A percentile compares a stretch with the other conserved stretches of the same genome.
These are phyloP conservation scores for Trichoderma koningii DNA, from an alignment of 2,329 filamentous ascomycete species.

Conservation along the genomic window DNA sequence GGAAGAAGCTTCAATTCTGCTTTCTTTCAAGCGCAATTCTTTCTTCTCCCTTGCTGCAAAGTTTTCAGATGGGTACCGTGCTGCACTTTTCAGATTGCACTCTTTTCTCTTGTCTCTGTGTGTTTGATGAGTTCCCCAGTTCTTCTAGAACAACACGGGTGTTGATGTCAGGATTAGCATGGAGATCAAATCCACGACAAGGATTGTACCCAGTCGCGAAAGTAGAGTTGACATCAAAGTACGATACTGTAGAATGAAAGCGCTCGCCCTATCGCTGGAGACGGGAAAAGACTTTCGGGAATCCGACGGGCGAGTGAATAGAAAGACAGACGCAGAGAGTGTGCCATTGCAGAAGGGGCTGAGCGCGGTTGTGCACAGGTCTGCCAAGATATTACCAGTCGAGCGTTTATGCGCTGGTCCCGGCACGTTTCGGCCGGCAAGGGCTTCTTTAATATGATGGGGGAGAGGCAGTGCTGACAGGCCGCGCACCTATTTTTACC, in stretches of 20 bases:
- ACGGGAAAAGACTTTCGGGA: slow-evolving; percentile 7
- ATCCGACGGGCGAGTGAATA: not conserved
- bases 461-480: slow-evolving; percentile 23
- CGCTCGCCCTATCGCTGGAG: slow-evolving; percentile 3
- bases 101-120: too few relatives aligned
- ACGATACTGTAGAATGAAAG: not conserved
- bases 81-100: too few relatives aligned
- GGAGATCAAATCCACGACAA: slow-evolving; percentile 10
- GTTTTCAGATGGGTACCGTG: too few relatives aligned
- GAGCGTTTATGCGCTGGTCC: slow-evolving; percentile 18
- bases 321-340: too few relatives aligned
- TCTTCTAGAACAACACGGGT: slow-evolving; percentile 9
- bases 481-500: slow-evolving; percentile 5
- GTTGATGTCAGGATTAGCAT: not conserved
- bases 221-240: too few relatives aligned
- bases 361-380: slow-evolving; percentile 16
- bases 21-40: not conserved
- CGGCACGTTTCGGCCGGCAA: slow-evolving; percentile 17
- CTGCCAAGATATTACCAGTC: slow-evolving; percentile 19
- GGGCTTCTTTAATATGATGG: slow-evolving; percentile 10
- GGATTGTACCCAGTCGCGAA: not conserved
- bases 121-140: not conserved
- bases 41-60: not conserved
- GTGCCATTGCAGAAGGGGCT: not conserved
- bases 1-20: slow-evolving; percentile 20